Base-by-base conservation (phyloP, 345 rosid genomes). In the Moringa oleifera region DNA sequence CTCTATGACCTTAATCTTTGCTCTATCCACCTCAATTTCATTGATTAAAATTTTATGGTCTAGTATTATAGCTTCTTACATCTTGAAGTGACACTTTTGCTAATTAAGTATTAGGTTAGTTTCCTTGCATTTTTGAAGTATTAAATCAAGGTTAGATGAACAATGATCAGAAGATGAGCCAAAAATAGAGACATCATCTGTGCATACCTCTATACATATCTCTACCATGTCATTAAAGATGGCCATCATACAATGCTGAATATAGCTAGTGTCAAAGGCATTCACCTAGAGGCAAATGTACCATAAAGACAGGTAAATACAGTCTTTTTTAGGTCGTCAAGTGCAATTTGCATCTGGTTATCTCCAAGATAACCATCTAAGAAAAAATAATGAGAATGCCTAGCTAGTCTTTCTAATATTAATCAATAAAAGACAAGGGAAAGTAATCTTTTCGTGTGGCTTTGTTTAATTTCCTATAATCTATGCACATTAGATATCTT, bases 231-330 rank as follows among this genome's bases (percentile, higher is more conserved):
- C 1, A 17, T 18, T 31, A 59, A 59, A 51, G 2, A 58, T 67
- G 20, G 59, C 36, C 53, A 59, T 58, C 64, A 59, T 50, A 41
- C 46, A 57, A 20, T 37, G 4, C 1, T 57, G 55, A 28, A 65
- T 46, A 4, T 49, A n/a, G 7, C 16, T 20, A 62, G 13, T 1
- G 57, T 24, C 18, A 62, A 62, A 1, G 24, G 23, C 23, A 51
- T 62, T 6, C 25, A 1, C 7, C 24, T n/a, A 52, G 5, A 62
- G 11, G 57, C 12, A 52, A 50, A 62, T 4, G 49, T 51, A 12
- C 18, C 57, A 13, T 51, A 51, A 6, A 47, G 57, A 49, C 19
- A 51, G 18, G 66, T 62, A 25, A 62, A 62, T 0, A 57, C 25
- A 0, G 24, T 62, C 6, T 62, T 62, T 2, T 62, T 49, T 20